phyloP scores from a whole-genome alignment of 495 filamentous ascomycete species.

The Neurospora sp. region DNA sequence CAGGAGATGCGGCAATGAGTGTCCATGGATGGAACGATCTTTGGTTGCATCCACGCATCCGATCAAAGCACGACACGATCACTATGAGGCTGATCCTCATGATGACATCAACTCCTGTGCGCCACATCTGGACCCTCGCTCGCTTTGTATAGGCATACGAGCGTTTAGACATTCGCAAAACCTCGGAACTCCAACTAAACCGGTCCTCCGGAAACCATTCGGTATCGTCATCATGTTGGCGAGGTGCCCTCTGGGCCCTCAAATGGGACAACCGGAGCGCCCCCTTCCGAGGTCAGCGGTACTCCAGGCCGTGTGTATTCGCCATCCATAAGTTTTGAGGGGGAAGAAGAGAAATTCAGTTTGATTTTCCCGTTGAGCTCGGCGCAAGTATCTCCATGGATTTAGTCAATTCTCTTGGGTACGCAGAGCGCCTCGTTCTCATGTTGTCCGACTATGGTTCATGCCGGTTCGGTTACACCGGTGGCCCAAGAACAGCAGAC shows the following conservation, averaged over 20 bases:
- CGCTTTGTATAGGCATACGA: background rate
- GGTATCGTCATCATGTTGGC: background rate
- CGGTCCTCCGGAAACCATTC: background rate
- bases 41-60: background rate
- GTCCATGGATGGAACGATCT: background rate
- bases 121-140: background rate
- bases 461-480: background rate
- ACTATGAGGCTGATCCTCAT: background rate
- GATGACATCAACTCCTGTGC: background rate
- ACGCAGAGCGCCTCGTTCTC: background rate
- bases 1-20: background rate
- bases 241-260: background rate
- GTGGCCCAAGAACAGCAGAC: background rate
- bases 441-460: background rate
- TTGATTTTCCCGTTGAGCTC: background rate
- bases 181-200: background rate
- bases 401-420: background rate
- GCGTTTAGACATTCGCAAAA: background rate
- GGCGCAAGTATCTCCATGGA: background rate
- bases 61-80: background rate
- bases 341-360: background rate
- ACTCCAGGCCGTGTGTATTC: background rate
- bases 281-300: background rate
- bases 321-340: background rate
- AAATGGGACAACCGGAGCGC: background rate